These are phyloP conservation scores for Mortierella antarctica DNA, from an alignment of 192 early-diverging fungal genomes.

Conservation along the genomic window DNA sequence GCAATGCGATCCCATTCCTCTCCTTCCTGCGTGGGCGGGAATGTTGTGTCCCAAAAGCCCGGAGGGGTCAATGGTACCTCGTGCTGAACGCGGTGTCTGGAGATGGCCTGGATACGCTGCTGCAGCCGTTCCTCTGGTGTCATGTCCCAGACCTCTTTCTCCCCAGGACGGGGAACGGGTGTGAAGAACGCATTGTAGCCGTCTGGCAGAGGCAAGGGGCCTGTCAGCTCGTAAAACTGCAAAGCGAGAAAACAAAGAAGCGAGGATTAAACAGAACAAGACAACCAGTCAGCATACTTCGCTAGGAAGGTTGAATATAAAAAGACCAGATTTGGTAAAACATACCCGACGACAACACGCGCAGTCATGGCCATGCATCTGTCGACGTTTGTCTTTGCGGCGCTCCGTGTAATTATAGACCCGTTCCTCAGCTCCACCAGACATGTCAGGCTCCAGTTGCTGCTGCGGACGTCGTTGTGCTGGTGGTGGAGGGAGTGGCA, in stretches of 20 bases:
- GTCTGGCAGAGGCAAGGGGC: conserved; percentile 39
- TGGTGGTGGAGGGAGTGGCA: background rate
- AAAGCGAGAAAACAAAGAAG: background rate
- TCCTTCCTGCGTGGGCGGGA: conserved; percentile 36
- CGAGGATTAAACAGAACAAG: background rate
- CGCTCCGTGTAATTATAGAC: conserved; percentile 43
- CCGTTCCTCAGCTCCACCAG: conserved; percentile 1
- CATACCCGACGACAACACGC: conserved; percentile 44
- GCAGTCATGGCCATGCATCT: conserved; percentile 49
- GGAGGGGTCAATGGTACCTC: conserved; percentile 32
- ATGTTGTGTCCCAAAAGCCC: conserved; percentile 44
- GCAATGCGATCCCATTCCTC: conserved; percentile 39
- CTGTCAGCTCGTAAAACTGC: conserved; percentile 46
- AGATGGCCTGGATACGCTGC: conserved; percentile 35
- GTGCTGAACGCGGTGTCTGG: conserved; percentile 42
- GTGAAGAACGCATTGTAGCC: conserved; percentile 45
- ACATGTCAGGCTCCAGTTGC: background rate
- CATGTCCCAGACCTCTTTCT: conserved; percentile 42
- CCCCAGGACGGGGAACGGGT: conserved; percentile 37
- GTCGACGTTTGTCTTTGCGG: conserved; percentile 36
- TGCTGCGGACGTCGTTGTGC: background rate
- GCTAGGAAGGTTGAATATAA: too few relatives aligned
- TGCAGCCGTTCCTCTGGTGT: conserved; percentile 25
- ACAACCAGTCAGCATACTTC: background rate
- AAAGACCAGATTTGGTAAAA: background rate